Evolutionary conservation across 2,329 filamentous ascomycete genomes (phyloP), one percentile per base, ranked within the genome.

Genomic region (Fusarium denticulatum): DNA sequence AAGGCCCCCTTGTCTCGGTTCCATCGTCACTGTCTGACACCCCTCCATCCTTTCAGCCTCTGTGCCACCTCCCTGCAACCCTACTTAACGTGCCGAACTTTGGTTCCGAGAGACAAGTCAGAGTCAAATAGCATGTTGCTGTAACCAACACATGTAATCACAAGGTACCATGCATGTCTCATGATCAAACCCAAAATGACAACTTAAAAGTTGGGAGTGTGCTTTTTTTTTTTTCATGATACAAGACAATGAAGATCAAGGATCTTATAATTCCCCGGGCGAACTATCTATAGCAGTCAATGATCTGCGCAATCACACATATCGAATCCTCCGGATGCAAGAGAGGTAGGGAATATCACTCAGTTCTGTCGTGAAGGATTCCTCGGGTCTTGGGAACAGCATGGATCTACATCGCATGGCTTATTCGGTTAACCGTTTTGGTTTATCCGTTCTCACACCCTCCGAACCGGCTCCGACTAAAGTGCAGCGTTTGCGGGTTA

Each of bases 1-100:
- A 64, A 64, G 67, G 65, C 36, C 18, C 60, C 67, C 59, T 65
- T 65, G 67, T 73, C 64, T 69, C 43, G 45, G 36, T 50, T 56
- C 50, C 39, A 43, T 52, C 24, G 40, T 72, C 67, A 60, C 26
- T 36, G 34, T 43, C 64, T 72, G 58, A 46, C 57, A 65, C 53
- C 49, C 52, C 30, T 28, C 34, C 37, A 59, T n/a, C 49, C 50
- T 50, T 53, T 56, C 36, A 60, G 37, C 50, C 50, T 60, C 43
- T 52, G 58, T 56, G 40, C 40, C 46, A n/a, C 40, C 40, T 50
- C 40, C 55, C 42, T 66, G 39, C 56, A 60, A 60, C 64, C 64
- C 53, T 60, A 60, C 30, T 36, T 18, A 42, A 42, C 45, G 39
- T 65, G 40, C 63, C 53, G 47, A n/a, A 37, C 28, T 49, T 50